Base-by-base conservation (phyloP, 768 basidiomycete species). In the Suillus paluster region DNA sequence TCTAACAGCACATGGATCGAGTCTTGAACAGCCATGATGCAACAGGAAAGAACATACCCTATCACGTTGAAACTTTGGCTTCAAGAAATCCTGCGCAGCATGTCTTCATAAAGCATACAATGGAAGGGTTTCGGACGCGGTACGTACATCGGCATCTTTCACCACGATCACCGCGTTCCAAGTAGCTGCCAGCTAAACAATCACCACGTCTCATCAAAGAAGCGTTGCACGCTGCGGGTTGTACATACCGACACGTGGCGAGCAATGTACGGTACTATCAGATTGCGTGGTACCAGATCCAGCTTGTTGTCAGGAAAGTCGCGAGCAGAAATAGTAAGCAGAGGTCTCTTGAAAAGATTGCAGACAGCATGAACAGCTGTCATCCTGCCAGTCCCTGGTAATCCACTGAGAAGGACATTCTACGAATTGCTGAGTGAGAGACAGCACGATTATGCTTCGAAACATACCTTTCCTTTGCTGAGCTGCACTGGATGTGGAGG, bases 81-180 rank as follows among this genome's bases (percentile, higher is more conserved):
- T 38, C 17, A 55, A 27, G 23, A 39, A 39, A 39, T 2, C 5
- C 54, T 55, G 17, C 17, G 6, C 23, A n/a, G 19, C 17, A 45
- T 10, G 17, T 38, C 17, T 38, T 39, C 36, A 55, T 23, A 39
- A 55, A 25, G 5, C 17, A 10, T 14, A 54, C 6, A 27, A 10
- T 30, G 30, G 19, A 19, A 25, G 6, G n/a, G 10, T 17, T 9
- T 19, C 5, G 9, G 15, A 27, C 10, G 25, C 3, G 19, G 36
- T 39, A 38, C 54, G 17, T 55, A 55, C 54, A 55, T 27, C 54
- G 14, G 23, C 23, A 23, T 25, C 38, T 39, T 39, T 55, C 23
- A 39, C 54, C 5, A 55, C 54, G 11, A 55, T 39, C 23, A 55
- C 36, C 11, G 54, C 54, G 21, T 55, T 55, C 54, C 54, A 55